Evolutionary conservation across 805 yeast genomes (phyloP).

Genomic region (Suhomyces kilbournensis): DNA sequence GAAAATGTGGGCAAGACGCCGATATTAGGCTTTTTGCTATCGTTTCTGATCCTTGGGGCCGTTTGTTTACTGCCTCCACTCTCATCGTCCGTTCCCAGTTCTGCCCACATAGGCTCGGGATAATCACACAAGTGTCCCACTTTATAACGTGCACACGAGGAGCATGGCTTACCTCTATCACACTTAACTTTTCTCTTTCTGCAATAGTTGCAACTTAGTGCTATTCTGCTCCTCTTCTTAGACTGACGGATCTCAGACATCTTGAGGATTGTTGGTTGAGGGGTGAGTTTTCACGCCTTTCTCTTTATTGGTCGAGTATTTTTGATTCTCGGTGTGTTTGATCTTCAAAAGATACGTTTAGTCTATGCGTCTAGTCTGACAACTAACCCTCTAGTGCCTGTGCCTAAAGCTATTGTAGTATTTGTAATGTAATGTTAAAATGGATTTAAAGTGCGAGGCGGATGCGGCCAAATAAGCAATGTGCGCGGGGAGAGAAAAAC

Average conservation of each 20-base stretch:
- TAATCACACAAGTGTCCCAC: slow-evolving; percentile 23
- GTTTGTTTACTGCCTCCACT: neutral
- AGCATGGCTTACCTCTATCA: slow-evolving; percentile 35
- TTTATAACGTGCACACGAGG: slow-evolving; percentile 27
- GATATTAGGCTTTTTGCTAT: neutral
- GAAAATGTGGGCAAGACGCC: slow-evolving; percentile 5
- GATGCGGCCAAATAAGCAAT: neutral
- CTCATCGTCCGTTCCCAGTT: neutral
- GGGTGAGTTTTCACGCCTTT: no score
- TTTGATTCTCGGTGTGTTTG: no score
- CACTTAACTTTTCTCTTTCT: slow-evolving; percentile 37
- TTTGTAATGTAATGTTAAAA: neutral
- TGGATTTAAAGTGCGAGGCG: neutral
- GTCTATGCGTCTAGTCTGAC: no score
- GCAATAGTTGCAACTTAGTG: slow-evolving; percentile 35
- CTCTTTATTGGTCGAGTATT: no score
- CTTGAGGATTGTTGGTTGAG: no score
- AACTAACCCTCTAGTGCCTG: no score
- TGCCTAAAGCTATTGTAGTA: no score
- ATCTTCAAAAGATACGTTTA: no score
- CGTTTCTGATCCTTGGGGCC: neutral
- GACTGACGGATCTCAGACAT: slow-evolving; percentile 4
- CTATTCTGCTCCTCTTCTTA: slow-evolving; percentile 25
- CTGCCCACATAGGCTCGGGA: slow-evolving; percentile 14
- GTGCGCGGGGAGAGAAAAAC: neutral